Evolutionary conservation across 192 early-diverging fungal species (phyloP).

Genomic region (Dissophora ornata): DNA sequence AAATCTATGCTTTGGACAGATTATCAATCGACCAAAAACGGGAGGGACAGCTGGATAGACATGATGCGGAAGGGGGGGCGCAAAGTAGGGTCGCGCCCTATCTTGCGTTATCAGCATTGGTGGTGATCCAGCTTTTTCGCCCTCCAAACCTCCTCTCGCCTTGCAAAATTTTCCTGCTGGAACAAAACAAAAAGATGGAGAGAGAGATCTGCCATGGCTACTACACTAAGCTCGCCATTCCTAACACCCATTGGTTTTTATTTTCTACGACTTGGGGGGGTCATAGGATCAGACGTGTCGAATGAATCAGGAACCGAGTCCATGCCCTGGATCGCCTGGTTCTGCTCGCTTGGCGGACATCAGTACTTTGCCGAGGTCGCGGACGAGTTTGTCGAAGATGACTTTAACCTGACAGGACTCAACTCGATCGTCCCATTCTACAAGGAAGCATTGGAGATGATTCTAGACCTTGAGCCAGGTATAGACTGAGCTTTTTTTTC

Average conservation of each 20-base stretch:
- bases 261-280: too few species aligned
- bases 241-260: too few species aligned
- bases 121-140: too few species aligned
- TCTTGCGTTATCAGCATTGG: too few species aligned
- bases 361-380: slow-evolving; percentile 83
- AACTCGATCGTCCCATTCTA: slow-evolving; percentile 83
- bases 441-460: slow-evolving; percentile 94
- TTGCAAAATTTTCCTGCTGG: too few species aligned
- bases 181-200: too few species aligned
- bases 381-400: slow-evolving; percentile 91
- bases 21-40: background rate
- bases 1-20: background rate
- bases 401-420: slow-evolving; percentile 98
- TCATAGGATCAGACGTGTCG: slow-evolving; percentile 59
- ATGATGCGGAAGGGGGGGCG: too few species aligned
- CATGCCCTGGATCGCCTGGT: slow-evolving; percentile 83
- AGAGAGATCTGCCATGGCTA: too few species aligned
- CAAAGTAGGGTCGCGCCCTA: too few species aligned
- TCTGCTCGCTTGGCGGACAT: slow-evolving; percentile 77
- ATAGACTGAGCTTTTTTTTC: slow-evolving; percentile 7
- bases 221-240: too few species aligned
- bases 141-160: too few species aligned
- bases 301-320: slow-evolving; percentile 64
- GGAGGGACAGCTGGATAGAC: too few species aligned
- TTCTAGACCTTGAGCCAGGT: slow-evolving; percentile 87